Percentiles rank a stretch among this genome's conserved stretches.
Conservation (phyloP, 768 basidiomycete species). For the Tulasnella sp. region DNA sequence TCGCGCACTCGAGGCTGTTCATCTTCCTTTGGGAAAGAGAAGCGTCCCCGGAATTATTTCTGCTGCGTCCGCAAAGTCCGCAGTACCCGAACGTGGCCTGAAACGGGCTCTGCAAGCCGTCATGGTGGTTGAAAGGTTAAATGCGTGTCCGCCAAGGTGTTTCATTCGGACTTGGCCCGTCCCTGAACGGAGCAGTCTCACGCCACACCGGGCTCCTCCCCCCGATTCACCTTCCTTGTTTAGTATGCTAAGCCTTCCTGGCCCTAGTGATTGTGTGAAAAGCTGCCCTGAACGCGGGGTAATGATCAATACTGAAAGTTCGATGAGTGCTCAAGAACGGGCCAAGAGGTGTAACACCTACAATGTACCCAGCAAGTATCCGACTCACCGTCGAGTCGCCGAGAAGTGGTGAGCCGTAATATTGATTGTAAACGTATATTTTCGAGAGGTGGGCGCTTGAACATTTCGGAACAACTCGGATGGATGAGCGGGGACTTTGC, state of each 20-base stretch:
- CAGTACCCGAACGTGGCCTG: background rate
- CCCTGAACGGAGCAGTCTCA: background rate
- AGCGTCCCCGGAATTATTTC: background rate
- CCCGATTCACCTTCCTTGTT: background rate
- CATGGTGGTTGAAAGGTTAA: background rate
- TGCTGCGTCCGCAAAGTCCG: conserved; percentile 17
- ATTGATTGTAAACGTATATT: background rate
- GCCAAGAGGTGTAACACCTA: too few relatives aligned
- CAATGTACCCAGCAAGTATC: too few relatives aligned
- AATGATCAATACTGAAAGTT: too few relatives aligned
- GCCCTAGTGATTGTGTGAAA: too few relatives aligned
- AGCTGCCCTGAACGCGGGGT: too few relatives aligned
- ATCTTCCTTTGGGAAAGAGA: background rate
- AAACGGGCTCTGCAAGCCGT: background rate
- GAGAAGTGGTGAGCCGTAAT: too few relatives aligned
- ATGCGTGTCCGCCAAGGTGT: background rate
- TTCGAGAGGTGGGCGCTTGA: background rate
- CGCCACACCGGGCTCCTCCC: background rate
- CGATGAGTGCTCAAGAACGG: too few relatives aligned
- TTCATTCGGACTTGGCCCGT: background rate
- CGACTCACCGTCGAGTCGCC: too few relatives aligned
- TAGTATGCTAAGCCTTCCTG: background rate
- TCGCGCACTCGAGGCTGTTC: background rate
- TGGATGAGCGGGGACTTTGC: too few relatives aligned
- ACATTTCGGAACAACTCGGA: too few relatives aligned